Conservation (phyloP, 176 grass and related monocot genomes). For the Chrysopogon serrulatus region DNA sequence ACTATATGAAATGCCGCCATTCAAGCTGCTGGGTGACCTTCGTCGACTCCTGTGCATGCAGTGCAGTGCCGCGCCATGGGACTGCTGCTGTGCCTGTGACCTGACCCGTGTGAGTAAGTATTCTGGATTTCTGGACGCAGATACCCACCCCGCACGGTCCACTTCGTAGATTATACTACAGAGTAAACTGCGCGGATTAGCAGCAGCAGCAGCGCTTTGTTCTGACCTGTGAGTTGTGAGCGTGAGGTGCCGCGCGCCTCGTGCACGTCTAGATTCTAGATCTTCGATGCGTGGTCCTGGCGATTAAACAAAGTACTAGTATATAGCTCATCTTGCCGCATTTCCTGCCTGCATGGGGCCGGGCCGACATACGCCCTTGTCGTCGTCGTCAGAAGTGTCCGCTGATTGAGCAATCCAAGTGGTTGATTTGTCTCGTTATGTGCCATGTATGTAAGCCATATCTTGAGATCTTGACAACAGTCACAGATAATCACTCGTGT, state of each 20-base stretch:
- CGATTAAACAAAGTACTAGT: neutral
- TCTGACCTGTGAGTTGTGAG: neutral
- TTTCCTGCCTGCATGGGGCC: neutral
- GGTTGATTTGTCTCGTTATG: neutral
- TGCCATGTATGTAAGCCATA: neutral
- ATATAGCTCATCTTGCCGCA: neutral
- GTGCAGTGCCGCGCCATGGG: neutral
- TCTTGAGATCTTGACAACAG: neutral
- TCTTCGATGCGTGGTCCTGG: neutral
- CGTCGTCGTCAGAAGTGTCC: no score
- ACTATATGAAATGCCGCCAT: neutral
- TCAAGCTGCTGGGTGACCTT: neutral
- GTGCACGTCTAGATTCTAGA: slow-evolving; percentile 18
- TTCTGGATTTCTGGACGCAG: neutral
- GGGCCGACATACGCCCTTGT: neutral
- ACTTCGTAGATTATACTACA: neutral
- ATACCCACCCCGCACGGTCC: neutral
- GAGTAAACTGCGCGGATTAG: neutral
- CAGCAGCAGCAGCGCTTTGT: neutral
- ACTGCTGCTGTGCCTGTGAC: neutral
- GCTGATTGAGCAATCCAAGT: neutral
- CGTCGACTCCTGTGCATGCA: neutral
- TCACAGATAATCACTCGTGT: neutral
- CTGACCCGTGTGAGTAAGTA: neutral
- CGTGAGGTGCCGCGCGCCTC: neutral